Percentiles rank a stretch among this genome's conserved stretches.
Conservation (phyloP, 495 filamentous ascomycete species). For the Penicillium desertorum region DNA sequence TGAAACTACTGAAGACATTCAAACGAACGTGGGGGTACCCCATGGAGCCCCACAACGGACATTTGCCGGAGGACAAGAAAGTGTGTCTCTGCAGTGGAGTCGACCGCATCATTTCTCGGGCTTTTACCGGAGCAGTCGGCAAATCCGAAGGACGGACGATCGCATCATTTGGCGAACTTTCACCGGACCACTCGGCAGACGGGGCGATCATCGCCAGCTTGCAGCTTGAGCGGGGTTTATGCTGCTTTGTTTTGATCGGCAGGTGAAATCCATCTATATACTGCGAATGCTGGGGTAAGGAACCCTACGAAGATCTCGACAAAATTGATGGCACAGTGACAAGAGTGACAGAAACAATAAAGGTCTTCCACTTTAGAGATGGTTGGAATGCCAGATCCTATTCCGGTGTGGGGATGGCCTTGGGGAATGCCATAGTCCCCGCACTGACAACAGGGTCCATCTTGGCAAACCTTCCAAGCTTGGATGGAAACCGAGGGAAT, state of each 20-base stretch:
- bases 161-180: no score
- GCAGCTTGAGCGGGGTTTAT: slow-evolving; percentile 3
- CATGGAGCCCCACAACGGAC: slow-evolving; percentile 7
- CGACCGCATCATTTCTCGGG: background rate
- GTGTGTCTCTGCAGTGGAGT: background rate
- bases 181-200: no score
- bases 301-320: background rate
- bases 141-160: background rate
- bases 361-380: background rate
- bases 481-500: background rate
- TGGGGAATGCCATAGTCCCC: slow-evolving; percentile 12
- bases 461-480: slow-evolving; percentile 12
- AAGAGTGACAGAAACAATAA: background rate
- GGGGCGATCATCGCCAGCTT: background rate
- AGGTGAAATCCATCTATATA: background rate
- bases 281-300: background rate
- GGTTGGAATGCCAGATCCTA: background rate
- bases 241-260: background rate
- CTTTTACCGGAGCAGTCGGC: slow-evolving; percentile 6
- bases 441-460: slow-evolving; percentile 8
- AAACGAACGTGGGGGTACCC: no score
- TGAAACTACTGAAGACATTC: no score
- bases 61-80: slow-evolving; percentile 8
- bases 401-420: slow-evolving; percentile 2
- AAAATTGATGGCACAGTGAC: background rate